phyloP scores from a whole-genome alignment of 345 rosid genomes.

The Excoecaria cochinchinensis region DNA sequence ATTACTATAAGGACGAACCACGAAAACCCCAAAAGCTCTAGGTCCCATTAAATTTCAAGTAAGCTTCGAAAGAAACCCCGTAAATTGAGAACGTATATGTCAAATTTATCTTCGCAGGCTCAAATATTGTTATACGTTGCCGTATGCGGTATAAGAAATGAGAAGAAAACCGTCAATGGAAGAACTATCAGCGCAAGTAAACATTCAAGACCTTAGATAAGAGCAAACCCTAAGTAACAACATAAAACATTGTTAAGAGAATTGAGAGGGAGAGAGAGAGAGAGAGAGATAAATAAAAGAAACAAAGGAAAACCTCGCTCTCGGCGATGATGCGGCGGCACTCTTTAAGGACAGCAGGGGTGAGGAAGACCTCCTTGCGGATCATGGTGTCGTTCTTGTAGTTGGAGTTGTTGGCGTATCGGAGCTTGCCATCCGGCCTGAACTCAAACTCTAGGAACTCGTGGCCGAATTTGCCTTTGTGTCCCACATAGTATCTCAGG shows the following conservation, averaged over 20 bases:
- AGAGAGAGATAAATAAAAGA: neutral
- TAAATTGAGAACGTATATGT: neutral
- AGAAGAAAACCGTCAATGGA: neutral
- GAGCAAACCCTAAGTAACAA: constrained; percentile 18
- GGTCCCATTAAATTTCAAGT: neutral
- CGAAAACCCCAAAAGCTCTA: constrained; percentile 1
- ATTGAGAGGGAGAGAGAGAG: neutral
- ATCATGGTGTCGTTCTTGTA: constrained; percentile 99
- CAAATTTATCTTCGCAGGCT: neutral
- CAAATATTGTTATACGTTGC: neutral
- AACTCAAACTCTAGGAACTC: constrained; percentile 99
- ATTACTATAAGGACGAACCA: neutral
- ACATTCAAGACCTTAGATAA: neutral
- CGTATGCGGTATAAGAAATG: neutral
- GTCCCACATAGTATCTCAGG: constrained; percentile 93
- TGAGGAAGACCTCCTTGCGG: constrained; percentile 94
- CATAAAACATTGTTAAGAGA: neutral
- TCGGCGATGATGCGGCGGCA: constrained; percentile 98
- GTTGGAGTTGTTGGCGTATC: constrained; percentile 97
- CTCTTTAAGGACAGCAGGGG: constrained; percentile 88
- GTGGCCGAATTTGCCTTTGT: constrained; percentile 98
- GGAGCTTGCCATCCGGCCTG: constrained; percentile 91
- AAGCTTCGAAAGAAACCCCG: neutral
- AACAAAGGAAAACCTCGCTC: constrained; percentile 58
- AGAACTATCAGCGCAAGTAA: neutral